Percentiles rank a stretch among this genome's conserved stretches.
These are phyloP conservation scores for Fraxinus floribunda DNA, from an alignment of 305 asterid species.

Conservation along the genomic window DNA sequence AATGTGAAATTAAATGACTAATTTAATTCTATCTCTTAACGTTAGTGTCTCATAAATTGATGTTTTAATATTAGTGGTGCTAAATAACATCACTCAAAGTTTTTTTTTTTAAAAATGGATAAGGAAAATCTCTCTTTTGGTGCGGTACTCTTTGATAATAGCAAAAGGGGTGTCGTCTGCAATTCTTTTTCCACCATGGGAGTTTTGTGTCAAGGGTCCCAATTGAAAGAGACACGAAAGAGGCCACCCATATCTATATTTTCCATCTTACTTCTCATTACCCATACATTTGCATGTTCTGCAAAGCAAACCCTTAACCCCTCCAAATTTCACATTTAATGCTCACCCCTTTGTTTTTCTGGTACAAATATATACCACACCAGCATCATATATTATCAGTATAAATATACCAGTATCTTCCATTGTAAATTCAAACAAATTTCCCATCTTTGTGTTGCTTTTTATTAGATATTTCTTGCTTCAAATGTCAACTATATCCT, in stretches of 20 bases:
- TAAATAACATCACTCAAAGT: not conserved
- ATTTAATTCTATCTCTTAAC: not conserved
- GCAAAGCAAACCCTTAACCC: slow-evolving; percentile 23
- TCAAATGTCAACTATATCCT: slow-evolving; percentile 36
- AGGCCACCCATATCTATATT: slow-evolving; percentile 43
- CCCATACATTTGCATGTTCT: slow-evolving; percentile 48
- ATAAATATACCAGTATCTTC: not conserved
- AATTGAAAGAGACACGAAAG: slow-evolving; percentile 33
- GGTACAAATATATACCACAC: slow-evolving; percentile 12
- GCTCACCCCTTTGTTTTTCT: slow-evolving; percentile 14
- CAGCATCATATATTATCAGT: not conserved
- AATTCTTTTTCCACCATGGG: not conserved
- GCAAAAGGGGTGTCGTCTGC: not conserved
- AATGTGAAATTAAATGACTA: not conserved
- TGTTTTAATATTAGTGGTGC: not conserved
- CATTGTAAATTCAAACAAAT: not conserved
- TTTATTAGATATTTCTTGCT: slow-evolving; percentile 14
- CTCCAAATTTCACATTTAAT: slow-evolving; percentile 38
- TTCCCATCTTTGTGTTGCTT: not conserved
- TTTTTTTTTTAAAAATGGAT: no score
- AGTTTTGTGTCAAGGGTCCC: slow-evolving; percentile 19
- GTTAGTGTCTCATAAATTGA: not conserved
- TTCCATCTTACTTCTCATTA: slow-evolving; percentile 29
- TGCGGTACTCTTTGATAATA: not conserved
- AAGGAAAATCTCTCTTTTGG: not conserved